Percentiles rank a stretch among this genome's conserved stretches.
Evolutionary conservation across 345 rosid genomes (phyloP).

Genomic region (Populus euphratica): DNA sequence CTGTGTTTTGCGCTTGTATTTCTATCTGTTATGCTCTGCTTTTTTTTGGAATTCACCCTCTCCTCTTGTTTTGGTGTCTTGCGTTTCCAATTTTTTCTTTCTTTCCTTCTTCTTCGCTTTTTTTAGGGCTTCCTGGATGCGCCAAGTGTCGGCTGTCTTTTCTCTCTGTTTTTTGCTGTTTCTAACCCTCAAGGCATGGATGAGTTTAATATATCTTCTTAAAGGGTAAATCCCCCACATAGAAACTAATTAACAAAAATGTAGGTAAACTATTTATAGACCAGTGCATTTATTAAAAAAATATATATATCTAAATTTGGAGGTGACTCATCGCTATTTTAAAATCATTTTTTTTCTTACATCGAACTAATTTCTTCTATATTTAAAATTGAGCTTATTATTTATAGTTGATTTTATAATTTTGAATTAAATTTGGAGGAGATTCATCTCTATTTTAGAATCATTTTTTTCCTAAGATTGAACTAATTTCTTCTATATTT

Average conservation of each 20-base stretch:
- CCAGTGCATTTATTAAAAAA: no score
- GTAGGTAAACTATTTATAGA: no score
- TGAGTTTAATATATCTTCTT: background rate
- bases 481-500: background rate
- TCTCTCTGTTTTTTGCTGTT: background rate
- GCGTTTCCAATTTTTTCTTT: background rate
- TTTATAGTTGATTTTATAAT: background rate
- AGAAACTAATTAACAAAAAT: no score
- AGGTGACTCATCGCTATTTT: no score
- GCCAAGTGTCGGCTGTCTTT: constrained; percentile 45
- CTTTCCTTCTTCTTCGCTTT: constrained; percentile 19
- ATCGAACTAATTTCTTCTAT: background rate
- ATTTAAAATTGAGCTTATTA: background rate
- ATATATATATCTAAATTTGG: no score
- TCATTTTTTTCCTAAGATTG: background rate
- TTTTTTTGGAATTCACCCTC: background rate
- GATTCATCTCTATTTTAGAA: no score
- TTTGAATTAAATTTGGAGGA: background rate
- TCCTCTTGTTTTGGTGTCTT: constrained; percentile 2
- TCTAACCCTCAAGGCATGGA: constrained; percentile 33
- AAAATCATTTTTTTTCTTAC: background rate
- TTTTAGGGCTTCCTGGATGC: constrained; percentile 15
- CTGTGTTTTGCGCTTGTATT: background rate
- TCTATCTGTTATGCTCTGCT: background rate
- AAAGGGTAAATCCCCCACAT: background rate